These are phyloP conservation scores for Stephanocyclus meneghinianus DNA, from an alignment of 352 stramenopile species.

Conservation along the genomic window DNA sequence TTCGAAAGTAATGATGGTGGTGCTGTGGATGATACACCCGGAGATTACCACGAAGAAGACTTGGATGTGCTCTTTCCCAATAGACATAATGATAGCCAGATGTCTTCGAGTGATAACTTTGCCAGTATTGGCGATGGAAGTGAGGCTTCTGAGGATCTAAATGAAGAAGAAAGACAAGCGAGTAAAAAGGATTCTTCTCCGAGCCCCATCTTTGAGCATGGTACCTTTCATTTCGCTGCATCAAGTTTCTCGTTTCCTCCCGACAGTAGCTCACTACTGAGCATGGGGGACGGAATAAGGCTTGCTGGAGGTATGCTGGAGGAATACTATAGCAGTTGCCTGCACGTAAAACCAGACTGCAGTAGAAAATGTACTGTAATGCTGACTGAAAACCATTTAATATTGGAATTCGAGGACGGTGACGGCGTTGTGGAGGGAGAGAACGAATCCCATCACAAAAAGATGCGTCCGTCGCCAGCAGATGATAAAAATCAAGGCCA, in stretches of 20 bases:
- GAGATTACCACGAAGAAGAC: slow-evolving; percentile 43
- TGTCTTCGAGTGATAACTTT: slow-evolving; percentile 20
- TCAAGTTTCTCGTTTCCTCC: slow-evolving; percentile 80
- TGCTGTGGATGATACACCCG: slow-evolving; percentile 14
- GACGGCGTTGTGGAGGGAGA: slow-evolving; percentile 79
- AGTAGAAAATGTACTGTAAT: slow-evolving; percentile 77
- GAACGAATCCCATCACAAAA: slow-evolving; percentile 45
- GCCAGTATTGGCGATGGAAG: slow-evolving; percentile 1
- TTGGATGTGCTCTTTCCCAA: slow-evolving; percentile 35
- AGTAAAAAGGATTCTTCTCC: slow-evolving; percentile 22
- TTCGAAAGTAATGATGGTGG: slow-evolving; percentile 42
- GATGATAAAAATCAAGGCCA: slow-evolving; percentile 30
- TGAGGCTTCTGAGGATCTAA: slow-evolving; percentile 9
- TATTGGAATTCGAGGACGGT: slow-evolving; percentile 82
- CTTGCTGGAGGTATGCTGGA: slow-evolving; percentile 57
- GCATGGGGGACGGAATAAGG: slow-evolving; percentile 51
- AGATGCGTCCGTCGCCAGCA: slow-evolving; percentile 43
- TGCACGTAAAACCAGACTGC: slow-evolving; percentile 81
- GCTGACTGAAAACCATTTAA: slow-evolving; percentile 80
- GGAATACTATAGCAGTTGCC: slow-evolving; percentile 72
- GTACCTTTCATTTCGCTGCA: slow-evolving; percentile 73
- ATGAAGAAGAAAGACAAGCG: not conserved
- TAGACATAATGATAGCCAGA: slow-evolving; percentile 1
- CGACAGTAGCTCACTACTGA: slow-evolving; percentile 65
- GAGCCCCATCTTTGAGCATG: slow-evolving; percentile 27